Conservation (phyloP, 495 filamentous ascomycete genomes). For the Darksidea phi region DNA sequence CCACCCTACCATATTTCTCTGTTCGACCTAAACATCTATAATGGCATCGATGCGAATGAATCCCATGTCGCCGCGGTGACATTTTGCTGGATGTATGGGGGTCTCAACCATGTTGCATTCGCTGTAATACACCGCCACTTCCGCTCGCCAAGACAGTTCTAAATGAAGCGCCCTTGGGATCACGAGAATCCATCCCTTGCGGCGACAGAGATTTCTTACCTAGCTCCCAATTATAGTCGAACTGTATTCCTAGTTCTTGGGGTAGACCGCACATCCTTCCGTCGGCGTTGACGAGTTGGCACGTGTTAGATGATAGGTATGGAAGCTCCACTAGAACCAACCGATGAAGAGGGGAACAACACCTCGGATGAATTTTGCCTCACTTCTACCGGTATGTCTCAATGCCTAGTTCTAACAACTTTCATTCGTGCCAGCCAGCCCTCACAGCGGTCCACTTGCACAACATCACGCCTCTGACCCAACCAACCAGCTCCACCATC, state of each 20-base stretch:
- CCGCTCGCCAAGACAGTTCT: slow-evolving; percentile 1
- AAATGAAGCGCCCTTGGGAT: slow-evolving; percentile 2
- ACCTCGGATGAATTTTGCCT: no score
- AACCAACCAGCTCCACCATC: background rate
- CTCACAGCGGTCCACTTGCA: background rate
- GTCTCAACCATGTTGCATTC: slow-evolving; percentile 10
- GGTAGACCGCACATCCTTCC: background rate
- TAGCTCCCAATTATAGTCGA: background rate
- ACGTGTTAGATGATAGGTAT: background rate
- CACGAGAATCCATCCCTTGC: slow-evolving; percentile 8
- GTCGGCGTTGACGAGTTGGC: background rate
- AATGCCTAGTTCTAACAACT: no score
- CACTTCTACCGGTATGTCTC: no score
- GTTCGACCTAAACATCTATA: no score
- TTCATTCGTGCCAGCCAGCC: no score
- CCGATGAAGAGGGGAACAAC: no score
- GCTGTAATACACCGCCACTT: background rate
- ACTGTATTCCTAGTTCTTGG: background rate
- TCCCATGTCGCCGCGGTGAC: background rate
- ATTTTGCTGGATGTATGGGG: background rate
- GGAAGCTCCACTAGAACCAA: no score
- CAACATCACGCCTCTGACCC: background rate
- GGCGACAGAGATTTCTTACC: background rate
- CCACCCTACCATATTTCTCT: no score
- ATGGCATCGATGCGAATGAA: background rate